Conservation (phyloP, 305 asterid species). For the Fraxinus velutina region DNA sequence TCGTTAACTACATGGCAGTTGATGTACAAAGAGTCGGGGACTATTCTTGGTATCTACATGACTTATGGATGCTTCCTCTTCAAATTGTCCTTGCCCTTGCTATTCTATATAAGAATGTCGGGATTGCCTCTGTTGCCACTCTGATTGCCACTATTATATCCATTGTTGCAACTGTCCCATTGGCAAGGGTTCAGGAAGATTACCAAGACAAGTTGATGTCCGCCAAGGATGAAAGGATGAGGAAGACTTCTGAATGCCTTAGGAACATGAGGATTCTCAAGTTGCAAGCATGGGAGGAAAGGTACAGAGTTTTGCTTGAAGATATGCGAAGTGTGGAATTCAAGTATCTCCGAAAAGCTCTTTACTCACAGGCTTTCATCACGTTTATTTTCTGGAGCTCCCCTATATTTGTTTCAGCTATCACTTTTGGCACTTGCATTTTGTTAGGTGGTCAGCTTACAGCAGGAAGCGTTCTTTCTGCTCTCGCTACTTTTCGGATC, state of each 20-base stretch:
- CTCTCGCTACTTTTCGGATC: constrained; percentile 92
- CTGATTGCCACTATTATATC: constrained; percentile 83
- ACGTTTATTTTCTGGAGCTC: constrained; percentile 99
- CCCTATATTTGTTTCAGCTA: constrained; percentile 89
- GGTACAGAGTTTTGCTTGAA: constrained; percentile 70
- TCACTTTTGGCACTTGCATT: constrained; percentile 88
- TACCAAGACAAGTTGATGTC: constrained; percentile 92
- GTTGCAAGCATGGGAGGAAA: constrained; percentile 97
- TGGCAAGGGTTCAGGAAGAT: constrained; percentile 84
- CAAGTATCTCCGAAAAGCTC: constrained; percentile 83
- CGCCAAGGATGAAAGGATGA: constrained; percentile 95
- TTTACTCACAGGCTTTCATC: constrained; percentile 92
- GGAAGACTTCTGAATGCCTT: constrained; percentile 94
- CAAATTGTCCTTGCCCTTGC: constrained; percentile 94
- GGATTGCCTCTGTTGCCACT: constrained; percentile 86
- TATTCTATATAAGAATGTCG: constrained; percentile 89
- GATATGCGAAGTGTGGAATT: constrained; percentile 89
- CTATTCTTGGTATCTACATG: constrained; percentile 96
- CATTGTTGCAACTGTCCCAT: constrained; percentile 82
- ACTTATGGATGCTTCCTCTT: constrained; percentile 96
- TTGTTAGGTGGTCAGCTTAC: constrained; percentile 91
- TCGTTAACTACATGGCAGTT: constrained; percentile 96
- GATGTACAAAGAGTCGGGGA: constrained; percentile 99
- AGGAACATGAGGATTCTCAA: constrained; percentile 91
- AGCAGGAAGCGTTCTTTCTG: constrained; percentile 97